Conservation (phyloP, 108 stramenopile species). For the Schizochytrium sp. region DNA sequence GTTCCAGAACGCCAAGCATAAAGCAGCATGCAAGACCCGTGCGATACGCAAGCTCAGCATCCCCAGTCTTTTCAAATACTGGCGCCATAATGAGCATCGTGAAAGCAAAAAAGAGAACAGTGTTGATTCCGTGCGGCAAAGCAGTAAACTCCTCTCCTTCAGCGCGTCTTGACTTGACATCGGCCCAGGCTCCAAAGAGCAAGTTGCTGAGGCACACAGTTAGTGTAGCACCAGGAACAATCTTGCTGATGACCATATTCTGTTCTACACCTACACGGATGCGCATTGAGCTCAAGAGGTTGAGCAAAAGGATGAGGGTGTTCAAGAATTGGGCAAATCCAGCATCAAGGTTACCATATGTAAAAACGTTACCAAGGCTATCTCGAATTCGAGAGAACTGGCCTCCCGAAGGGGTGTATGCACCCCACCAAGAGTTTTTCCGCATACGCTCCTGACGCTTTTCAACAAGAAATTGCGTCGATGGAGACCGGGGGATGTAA, state of each 20-base stretch:
- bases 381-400: background rate
- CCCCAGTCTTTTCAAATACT: conserved; percentile 46
- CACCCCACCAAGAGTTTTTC: background rate
- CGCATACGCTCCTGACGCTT: conserved; percentile 23
- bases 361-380: background rate
- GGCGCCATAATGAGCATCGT: conserved; percentile 62
- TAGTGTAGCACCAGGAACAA: conserved; percentile 51
- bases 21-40: conserved; percentile 55
- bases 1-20: conserved; percentile 47
- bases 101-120: conserved; percentile 43
- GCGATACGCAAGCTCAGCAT: conserved; percentile 54
- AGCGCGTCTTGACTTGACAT: conserved; percentile 10
- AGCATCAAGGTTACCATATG: conserved; percentile 44
- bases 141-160: conserved; percentile 56
- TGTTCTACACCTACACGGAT: conserved; percentile 42
- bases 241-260: background rate
- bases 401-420: background rate
- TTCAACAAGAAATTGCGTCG: conserved; percentile 32
- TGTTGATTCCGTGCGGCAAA: conserved; percentile 51
- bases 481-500: conserved; percentile 52
- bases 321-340: conserved; percentile 55
- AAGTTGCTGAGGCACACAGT: conserved; percentile 39
- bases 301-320: conserved; percentile 55
- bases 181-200: conserved; percentile 54
- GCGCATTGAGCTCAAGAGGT: conserved; percentile 34